Conservation (phyloP, 2,329 filamentous ascomycete genomes). For the Neofusicoccum laricinum region DNA sequence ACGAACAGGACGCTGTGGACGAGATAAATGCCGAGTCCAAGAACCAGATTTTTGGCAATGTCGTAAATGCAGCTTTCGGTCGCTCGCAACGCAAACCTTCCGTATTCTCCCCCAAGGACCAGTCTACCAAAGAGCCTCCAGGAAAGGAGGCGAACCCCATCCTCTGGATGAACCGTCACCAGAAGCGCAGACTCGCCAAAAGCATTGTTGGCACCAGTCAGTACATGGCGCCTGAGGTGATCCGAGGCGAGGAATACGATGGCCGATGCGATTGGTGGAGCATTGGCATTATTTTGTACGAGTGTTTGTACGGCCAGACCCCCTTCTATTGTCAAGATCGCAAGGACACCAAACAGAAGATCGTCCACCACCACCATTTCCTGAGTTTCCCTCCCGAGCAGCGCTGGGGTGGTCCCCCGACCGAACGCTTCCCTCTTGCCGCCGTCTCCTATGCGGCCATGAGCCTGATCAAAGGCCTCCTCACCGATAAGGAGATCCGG, state of each 20-base stretch:
- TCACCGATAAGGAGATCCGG: slow-evolving; percentile 71
- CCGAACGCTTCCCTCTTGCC: slow-evolving; percentile 35
- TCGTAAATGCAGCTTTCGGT: slow-evolving; percentile 32
- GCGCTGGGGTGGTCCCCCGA: slow-evolving; percentile 53
- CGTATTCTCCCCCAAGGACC: neutral
- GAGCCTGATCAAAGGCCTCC: slow-evolving; percentile 70
- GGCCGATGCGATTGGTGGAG: slow-evolving; percentile 97
- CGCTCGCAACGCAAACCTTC: neutral
- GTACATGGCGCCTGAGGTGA: slow-evolving; percentile 96
- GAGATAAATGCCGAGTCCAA: slow-evolving; percentile 31
- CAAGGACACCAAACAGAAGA: slow-evolving; percentile 80
- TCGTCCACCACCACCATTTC: slow-evolving; percentile 69
- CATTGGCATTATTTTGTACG: slow-evolving; percentile 88
- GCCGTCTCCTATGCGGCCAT: slow-evolving; percentile 68
- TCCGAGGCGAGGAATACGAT: slow-evolving; percentile 79
- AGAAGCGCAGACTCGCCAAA: slow-evolving; percentile 68
- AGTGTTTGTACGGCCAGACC: slow-evolving; percentile 89
- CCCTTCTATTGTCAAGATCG: slow-evolving; percentile 83
- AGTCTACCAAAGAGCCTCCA: slow-evolving; percentile 19
- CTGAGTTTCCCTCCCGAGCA: slow-evolving; percentile 66
- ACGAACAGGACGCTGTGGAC: slow-evolving; percentile 65
- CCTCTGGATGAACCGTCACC: slow-evolving; percentile 43
- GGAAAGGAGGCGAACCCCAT: slow-evolving; percentile 18
- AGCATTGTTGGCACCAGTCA: slow-evolving; percentile 94
- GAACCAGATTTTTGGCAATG: slow-evolving; percentile 27